Conservation (phyloP, 495 filamentous ascomycete species). For the Penicillium crystallinum region DNA sequence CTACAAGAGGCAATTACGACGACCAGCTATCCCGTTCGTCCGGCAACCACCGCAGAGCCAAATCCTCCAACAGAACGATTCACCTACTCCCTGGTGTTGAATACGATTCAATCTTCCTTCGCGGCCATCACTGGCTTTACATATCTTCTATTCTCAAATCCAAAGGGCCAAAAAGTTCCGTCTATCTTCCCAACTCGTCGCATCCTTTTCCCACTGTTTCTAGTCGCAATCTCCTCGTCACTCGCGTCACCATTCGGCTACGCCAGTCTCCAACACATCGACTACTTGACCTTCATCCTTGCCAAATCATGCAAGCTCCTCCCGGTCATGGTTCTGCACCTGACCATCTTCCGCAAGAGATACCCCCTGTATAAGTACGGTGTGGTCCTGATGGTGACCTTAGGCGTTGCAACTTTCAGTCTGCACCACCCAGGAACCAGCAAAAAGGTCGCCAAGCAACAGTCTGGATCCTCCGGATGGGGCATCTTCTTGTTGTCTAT, state of each 20-base stretch:
- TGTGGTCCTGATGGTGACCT: conserved; percentile 83
- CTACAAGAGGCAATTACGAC: conserved; percentile 98
- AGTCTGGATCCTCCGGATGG: conserved; percentile 58
- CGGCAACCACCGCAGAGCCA: conserved; percentile 39
- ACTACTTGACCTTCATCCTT: conserved; percentile 98
- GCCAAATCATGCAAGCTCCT: conserved; percentile 97
- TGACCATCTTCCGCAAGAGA: conserved; percentile 82
- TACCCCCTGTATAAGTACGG: conserved; percentile 97
- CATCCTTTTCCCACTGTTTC: conserved; percentile 72
- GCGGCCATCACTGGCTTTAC: conserved; percentile 73
- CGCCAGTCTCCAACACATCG: conserved; percentile 86
- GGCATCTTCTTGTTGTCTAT: conserved; percentile 81
- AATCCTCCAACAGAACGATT: conserved; percentile 63
- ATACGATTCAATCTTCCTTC: conserved; percentile 91
- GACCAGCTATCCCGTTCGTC: conserved; percentile 60
- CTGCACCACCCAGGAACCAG: conserved; percentile 71
- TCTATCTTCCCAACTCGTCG: conserved; percentile 66
- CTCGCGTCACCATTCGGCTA: conserved; percentile 95
- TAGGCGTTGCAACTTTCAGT: conserved; percentile 92
- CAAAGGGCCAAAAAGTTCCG: conserved; percentile 48
- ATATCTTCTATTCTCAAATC: conserved; percentile 70
- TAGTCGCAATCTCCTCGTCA: conserved; percentile 81
- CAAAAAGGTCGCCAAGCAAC: conserved; percentile 55
- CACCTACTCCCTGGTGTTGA: conserved; percentile 88
- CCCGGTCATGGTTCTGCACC: conserved; percentile 93